Evolutionary conservation across 805 yeast species (phyloP).

Genomic region (Kluyveromyces lactis): DNA sequence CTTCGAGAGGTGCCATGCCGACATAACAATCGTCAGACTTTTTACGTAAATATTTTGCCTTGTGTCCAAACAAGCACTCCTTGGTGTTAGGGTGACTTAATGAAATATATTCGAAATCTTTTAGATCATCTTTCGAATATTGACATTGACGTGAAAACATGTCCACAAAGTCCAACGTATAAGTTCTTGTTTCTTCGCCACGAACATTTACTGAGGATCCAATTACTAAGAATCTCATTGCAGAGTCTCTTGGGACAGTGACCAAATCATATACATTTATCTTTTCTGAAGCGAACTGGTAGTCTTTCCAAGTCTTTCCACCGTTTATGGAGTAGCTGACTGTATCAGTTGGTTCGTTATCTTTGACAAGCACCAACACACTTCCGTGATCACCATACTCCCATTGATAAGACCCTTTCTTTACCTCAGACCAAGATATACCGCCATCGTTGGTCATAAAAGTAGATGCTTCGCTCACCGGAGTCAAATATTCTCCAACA

Average conservation of each 20-base stretch:
- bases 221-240: conserved; percentile 66
- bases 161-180: conserved; percentile 50
- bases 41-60: conserved; percentile 50
- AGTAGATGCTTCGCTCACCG: conserved; percentile 50
- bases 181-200: conserved; percentile 39
- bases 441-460: conserved; percentile 90
- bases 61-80: conserved; percentile 66
- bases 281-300: conserved; percentile 48
- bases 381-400: conserved; percentile 96
- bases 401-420: conserved; percentile 76
- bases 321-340: conserved; percentile 66
- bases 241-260: conserved; percentile 88
- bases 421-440: conserved; percentile 72
- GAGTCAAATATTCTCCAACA: conserved; percentile 57
- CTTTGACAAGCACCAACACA: conserved; percentile 62
- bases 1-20: conserved; percentile 49
- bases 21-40: conserved; percentile 54
- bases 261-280: conserved; percentile 63
- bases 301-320: conserved; percentile 69
- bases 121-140: conserved; percentile 34
- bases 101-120: conserved; percentile 58
- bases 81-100: conserved; percentile 49
- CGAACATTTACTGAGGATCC: conserved; percentile 38
- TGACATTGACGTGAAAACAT: conserved; percentile 51
- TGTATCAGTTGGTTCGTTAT: conserved; percentile 47